These are phyloP conservation scores for Penicillium sp. DNA, from an alignment of 2,329 filamentous ascomycete species.

Conservation along the genomic window DNA sequence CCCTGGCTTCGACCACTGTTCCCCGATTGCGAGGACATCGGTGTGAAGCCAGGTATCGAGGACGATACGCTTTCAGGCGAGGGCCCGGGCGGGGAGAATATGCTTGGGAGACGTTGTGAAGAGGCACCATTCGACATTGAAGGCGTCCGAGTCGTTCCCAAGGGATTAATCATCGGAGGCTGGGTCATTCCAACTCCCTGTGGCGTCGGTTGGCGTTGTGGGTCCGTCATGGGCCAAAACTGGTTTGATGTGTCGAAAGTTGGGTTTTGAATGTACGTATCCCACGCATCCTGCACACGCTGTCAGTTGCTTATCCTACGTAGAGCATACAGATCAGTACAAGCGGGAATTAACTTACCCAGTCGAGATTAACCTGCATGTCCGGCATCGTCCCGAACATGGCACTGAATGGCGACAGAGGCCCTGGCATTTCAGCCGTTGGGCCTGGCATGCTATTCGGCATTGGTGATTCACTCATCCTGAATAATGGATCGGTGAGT, in stretches of 20 bases:
- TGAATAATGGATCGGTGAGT: conserved; percentile 37
- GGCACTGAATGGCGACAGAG: conserved; percentile 56
- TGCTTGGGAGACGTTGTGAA: conserved; percentile 18
- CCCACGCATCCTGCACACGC: conserved; percentile 65
- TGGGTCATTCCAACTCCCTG: conserved; percentile 21
- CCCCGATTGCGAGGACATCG: conserved; percentile 18
- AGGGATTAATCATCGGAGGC: conserved; percentile 25
- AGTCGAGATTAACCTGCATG: conserved; percentile 62
- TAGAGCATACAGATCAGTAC: not conserved
- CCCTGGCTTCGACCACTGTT: conserved; percentile 16
- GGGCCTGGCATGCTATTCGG: conserved; percentile 27
- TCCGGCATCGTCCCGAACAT: conserved; percentile 61
- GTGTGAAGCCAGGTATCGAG: conserved; percentile 22
- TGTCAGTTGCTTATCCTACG: not conserved
- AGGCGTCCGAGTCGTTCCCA: conserved; percentile 28
- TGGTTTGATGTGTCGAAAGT: conserved; percentile 47
- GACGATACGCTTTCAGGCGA: conserved; percentile 20
- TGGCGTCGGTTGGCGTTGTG: conserved; percentile 34
- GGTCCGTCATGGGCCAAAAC: conserved; percentile 44
- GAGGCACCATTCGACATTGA: conserved; percentile 21
- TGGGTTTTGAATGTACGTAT: conserved; percentile 68
- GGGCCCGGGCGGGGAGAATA: conserved; percentile 23
- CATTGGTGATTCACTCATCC: conserved; percentile 36
- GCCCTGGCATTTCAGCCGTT: conserved; percentile 44
- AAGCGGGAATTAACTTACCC: conserved; percentile 55